Evolutionary conservation across 176 grass and related monocot genomes (phyloP).

Genomic region (Carex littledalei): DNA sequence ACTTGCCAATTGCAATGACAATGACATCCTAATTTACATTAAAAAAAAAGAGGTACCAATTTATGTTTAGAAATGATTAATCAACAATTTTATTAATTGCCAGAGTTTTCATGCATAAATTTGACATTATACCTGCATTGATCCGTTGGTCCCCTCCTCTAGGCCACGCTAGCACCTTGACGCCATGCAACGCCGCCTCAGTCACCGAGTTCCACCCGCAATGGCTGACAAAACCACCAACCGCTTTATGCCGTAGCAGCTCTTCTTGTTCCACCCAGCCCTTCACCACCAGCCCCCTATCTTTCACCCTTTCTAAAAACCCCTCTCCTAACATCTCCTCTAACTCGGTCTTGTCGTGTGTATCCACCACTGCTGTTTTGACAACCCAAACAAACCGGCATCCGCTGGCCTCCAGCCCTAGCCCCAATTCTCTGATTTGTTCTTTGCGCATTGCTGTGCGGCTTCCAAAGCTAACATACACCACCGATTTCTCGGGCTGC

Average conservation of each 20-base stretch:
- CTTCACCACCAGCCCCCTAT: slow-evolving; percentile 44
- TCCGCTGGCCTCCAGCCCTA: slow-evolving; percentile 45
- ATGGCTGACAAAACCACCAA: slow-evolving; percentile 69
- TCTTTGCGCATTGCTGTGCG: slow-evolving; percentile 34
- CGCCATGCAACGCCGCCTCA: slow-evolving; percentile 40
- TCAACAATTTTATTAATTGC: not conserved
- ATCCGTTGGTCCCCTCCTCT: slow-evolving; percentile 54
- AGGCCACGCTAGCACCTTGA: slow-evolving; percentile 60
- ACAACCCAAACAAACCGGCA: slow-evolving; percentile 78
- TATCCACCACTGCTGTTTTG: slow-evolving; percentile 45
- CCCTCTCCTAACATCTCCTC: slow-evolving; percentile 31
- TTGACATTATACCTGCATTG: slow-evolving; percentile 28
- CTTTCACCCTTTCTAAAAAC: slow-evolving; percentile 36
- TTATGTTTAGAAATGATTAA: not conserved
- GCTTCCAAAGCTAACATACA: slow-evolving; percentile 78
- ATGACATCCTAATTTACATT: not conserved
- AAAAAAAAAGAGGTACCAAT: not conserved
- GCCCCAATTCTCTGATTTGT: slow-evolving; percentile 48
- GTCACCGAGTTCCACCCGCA: slow-evolving; percentile 78
- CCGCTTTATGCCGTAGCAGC: slow-evolving; percentile 36
- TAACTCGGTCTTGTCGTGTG: slow-evolving; percentile 26
- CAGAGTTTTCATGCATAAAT: not conserved
- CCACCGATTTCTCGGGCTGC: slow-evolving; percentile 59
- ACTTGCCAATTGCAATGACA: not conserved
- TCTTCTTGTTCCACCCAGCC: slow-evolving; percentile 65